These are phyloP conservation scores for Claviceps monticola DNA, from an alignment of 2,329 filamentous ascomycete genomes.

Conservation along the genomic window DNA sequence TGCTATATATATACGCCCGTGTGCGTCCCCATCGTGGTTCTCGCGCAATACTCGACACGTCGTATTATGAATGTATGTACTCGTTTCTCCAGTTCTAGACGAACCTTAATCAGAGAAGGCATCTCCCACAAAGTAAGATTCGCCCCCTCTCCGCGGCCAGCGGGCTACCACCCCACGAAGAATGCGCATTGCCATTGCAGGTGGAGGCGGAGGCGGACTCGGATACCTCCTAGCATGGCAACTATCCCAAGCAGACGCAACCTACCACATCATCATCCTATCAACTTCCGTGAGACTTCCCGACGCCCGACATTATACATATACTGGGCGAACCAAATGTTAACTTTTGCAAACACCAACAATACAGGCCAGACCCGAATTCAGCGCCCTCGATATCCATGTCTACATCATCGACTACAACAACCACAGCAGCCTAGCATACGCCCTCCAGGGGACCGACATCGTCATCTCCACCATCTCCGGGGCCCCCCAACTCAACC, in stretches of 20 bases:
- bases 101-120: conserved; percentile 4
- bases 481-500: conserved; percentile 49
- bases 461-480: conserved; percentile 63
- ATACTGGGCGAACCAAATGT: conserved; percentile 1
- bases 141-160: conserved; percentile 8
- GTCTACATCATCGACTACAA: conserved; percentile 56
- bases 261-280: conserved; percentile 56
- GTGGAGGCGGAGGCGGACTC: conserved; percentile 30
- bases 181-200: conserved; percentile 36
- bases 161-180: conserved; percentile 16
- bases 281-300: conserved; percentile 33
- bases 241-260: conserved; percentile 41
- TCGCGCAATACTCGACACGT: conserved; percentile 4
- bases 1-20: conserved; percentile 8
- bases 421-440: conserved; percentile 42
- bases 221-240: conserved; percentile 34
- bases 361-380: conserved; percentile 36
- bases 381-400: conserved; percentile 45
- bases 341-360: conserved; percentile 7
- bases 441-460: conserved; percentile 57
- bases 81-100: neutral
- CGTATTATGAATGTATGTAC: neutral
- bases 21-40: neutral
- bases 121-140: conserved; percentile 1
- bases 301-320: neutral